Evolutionary conservation across 768 basidiomycete species (phyloP).

Genomic region (Mrakia blollopis): DNA sequence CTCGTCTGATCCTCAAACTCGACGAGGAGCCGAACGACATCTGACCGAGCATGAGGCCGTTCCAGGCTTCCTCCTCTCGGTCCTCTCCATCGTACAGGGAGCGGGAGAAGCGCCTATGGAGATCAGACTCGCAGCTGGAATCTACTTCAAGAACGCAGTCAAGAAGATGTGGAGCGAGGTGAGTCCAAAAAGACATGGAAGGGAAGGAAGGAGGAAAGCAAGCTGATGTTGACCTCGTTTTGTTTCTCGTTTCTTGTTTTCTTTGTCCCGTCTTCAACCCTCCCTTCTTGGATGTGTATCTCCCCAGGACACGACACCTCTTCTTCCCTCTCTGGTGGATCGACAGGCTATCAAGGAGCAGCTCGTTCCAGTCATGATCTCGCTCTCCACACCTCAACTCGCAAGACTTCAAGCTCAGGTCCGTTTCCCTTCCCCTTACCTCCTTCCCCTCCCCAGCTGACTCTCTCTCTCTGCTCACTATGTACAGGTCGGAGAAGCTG

Average conservation of each 20-base stretch:
- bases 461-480: not conserved
- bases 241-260: not conserved
- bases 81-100: constrained; percentile 73
- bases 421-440: not conserved
- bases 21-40: constrained; percentile 76
- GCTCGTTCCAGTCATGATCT: constrained; percentile 87
- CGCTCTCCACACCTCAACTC: constrained; percentile 58
- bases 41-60: constrained; percentile 64
- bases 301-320: constrained; percentile 27
- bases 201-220: not conserved
- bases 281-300: not conserved
- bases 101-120: constrained; percentile 56
- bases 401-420: constrained; percentile 30
- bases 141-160: constrained; percentile 88
- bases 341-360: constrained; percentile 66
- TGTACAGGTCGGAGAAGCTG: constrained; percentile 80
- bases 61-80: constrained; percentile 69
- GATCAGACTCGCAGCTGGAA: constrained; percentile 73
- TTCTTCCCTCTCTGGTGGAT: constrained; percentile 49
- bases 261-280: too few species aligned
- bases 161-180: constrained; percentile 88
- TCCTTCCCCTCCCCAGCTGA: not conserved
- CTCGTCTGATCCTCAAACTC: constrained; percentile 64
- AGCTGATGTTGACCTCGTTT: not conserved
- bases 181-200: constrained; percentile 35